Base-by-base conservation (phyloP, 2,329 filamentous ascomycete species). In the Colletotrichum graminicola region DNA sequence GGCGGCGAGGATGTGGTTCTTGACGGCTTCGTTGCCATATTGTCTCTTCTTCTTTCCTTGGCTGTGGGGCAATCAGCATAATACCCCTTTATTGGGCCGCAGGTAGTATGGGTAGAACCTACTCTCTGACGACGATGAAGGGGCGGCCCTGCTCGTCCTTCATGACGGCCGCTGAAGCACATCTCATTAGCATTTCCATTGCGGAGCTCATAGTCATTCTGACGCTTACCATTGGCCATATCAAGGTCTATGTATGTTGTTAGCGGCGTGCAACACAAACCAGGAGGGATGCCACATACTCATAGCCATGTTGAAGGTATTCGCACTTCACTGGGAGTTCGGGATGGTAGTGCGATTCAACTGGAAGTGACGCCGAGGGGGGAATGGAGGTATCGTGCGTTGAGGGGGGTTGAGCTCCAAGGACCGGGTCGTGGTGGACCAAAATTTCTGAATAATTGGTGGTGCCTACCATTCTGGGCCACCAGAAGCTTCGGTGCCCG, bases 81-180 rank as follows among this genome's bases (percentile, higher is more conserved):
- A 26, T 39, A 57, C 52, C 47, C 62, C 54, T n/a, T 55, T 3
- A 21, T 67, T 45, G 43, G 41, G 49, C 60, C 70, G 61, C 43
- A 62, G 62, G 59, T 49, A 64, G 56, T 45, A 51, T 59, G 49
- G 47, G 52, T 51, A 51, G 55, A 62, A 89, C 93, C 77, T 89
- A 97, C 94, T 99, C 96, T 91, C 96, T 90, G 77, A 99, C 96
- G 75, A 99, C 92, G 81, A 99, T 99, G 84, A 99, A 99, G 49
- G 96, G 96, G 80, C 96, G 91, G 74, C 96, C 96, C 82, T 96
- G 92, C 85, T 99, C 96, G 88, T 99, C 96, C 87, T 97, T 97
- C 87, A 98, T 90, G 83, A 99, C 85, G 81, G 87, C 81, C 80
- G 90, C 90, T 92, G 70, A 75, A 74, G 51, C 21, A 21, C 16